Conservation (phyloP, 441 rosid species). For the Erodium chrysanthum region DNA sequence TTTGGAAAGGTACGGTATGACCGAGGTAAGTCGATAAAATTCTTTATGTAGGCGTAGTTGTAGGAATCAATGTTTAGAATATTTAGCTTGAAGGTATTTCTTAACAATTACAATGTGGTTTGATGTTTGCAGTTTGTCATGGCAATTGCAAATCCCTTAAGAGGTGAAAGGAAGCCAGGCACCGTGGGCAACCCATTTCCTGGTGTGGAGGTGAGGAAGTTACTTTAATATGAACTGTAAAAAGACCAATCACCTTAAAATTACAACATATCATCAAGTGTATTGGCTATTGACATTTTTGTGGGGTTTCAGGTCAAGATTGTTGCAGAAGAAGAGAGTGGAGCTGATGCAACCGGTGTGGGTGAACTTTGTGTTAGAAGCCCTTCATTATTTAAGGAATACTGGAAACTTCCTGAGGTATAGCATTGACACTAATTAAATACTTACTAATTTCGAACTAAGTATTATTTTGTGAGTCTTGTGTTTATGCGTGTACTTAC, state of each 20-base stretch:
- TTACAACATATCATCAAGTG: background rate
- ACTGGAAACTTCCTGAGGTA: constrained; percentile 94
- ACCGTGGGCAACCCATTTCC: constrained; percentile 95
- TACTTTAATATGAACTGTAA: constrained; percentile 8
- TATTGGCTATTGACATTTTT: constrained; percentile 12
- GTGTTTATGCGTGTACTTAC: constrained; percentile 11
- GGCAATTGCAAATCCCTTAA: constrained; percentile 86
- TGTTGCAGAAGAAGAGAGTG: constrained; percentile 46
- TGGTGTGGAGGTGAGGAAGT: constrained; percentile 68
- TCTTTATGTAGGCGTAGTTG: constrained; percentile 8
- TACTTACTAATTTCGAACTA: background rate
- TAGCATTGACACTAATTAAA: background rate
- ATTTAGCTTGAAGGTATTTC: constrained; percentile 9
- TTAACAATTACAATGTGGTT: constrained; percentile 6
- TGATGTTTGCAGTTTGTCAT: constrained; percentile 59
- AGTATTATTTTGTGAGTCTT: constrained; percentile 3
- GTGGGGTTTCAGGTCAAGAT: constrained; percentile 47
- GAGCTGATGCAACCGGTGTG: constrained; percentile 37
- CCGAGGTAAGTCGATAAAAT: constrained; percentile 47
- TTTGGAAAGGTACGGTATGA: constrained; percentile 96
- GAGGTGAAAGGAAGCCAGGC: constrained; percentile 68
- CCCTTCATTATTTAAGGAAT: constrained; percentile 86
- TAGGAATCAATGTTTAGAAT: background rate
- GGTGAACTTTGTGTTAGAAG: constrained; percentile 89
- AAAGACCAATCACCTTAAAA: constrained; percentile 2